Evolutionary conservation across 1,284 basidiomycete genomes (phyloP).

Genomic region (Rhodotorula sp.): DNA sequence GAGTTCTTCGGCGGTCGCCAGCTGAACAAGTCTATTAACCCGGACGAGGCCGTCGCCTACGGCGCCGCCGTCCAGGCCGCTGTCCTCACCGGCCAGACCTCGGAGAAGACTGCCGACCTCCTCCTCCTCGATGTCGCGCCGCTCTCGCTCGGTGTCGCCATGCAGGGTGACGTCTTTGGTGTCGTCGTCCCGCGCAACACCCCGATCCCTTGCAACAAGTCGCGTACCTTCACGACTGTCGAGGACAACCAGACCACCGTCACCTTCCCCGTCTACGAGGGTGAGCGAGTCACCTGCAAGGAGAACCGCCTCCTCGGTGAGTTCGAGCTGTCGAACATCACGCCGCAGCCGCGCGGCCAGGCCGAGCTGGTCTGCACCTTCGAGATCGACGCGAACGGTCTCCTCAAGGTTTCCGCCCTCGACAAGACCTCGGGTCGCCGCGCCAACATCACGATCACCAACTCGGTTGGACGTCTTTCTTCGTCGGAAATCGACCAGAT

Average conservation of each 20-base stretch:
- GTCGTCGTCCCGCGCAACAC: slow-evolving; percentile 96
- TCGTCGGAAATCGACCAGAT: slow-evolving; percentile 94
- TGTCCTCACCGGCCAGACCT: slow-evolving; percentile 91
- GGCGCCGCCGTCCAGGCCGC: slow-evolving; percentile 97
- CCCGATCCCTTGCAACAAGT: slow-evolving; percentile 95
- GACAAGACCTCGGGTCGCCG: slow-evolving; percentile 94
- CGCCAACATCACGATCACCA: slow-evolving; percentile 84
- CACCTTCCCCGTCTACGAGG: slow-evolving; percentile 97
- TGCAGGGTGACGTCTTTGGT: slow-evolving; percentile 97
- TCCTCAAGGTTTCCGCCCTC: slow-evolving; percentile 89
- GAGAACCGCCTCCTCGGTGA: slow-evolving; percentile 96
- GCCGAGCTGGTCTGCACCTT: slow-evolving; percentile 89
- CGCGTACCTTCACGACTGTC: slow-evolving; percentile 90
- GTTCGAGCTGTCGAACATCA: slow-evolving; percentile 94
- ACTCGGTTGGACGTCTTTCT: slow-evolving; percentile 93
- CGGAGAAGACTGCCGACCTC: slow-evolving; percentile 91
- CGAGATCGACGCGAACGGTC: slow-evolving; percentile 95
- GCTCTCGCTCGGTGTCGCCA: slow-evolving; percentile 94
- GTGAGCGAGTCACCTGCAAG: slow-evolving; percentile 93
- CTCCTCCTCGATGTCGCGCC: slow-evolving; percentile 92
- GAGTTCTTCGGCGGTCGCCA: slow-evolving; percentile 97
- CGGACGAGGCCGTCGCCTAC: slow-evolving; percentile 54
- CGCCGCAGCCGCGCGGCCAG: slow-evolving; percentile 93
- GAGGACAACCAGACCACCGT: slow-evolving; percentile 96
- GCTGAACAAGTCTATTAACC: slow-evolving; percentile 84